Percentiles rank a stretch among this genome's conserved stretches.
Evolutionary conservation across 1,139 yeast genomes (phyloP).

Genomic region (Suhomyces bolitotheri): DNA sequence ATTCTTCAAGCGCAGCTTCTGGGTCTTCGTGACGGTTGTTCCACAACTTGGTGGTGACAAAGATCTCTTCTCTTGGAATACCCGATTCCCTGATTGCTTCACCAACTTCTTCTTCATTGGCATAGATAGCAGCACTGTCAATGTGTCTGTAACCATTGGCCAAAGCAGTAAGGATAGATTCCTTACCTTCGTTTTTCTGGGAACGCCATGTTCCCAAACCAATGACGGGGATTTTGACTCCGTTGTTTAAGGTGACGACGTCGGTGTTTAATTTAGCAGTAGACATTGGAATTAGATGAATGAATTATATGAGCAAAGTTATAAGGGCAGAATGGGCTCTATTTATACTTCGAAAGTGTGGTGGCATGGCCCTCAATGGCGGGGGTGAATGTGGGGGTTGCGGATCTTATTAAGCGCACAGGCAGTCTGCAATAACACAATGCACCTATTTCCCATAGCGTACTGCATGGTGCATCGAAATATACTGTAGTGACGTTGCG

Average conservation of each 20-base stretch:
- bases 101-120: conserved; percentile 71
- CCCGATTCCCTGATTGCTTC: conserved; percentile 62
- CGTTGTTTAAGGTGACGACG: conserved; percentile 55
- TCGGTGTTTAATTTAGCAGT: conserved; percentile 20
- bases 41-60: conserved; percentile 82
- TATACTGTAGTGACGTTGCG: too few species aligned
- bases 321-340: not conserved
- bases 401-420: too few species aligned
- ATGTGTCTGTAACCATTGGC: conserved; percentile 75
- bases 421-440: too few species aligned
- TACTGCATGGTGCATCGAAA: too few species aligned
- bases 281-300: too few species aligned
- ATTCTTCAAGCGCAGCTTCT: conserved; percentile 56
- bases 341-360: not conserved
- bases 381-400: too few species aligned
- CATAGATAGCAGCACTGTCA: conserved; percentile 72
- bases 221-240: conserved; percentile 62
- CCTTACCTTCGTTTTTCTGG: conserved; percentile 58
- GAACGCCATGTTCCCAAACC: conserved; percentile 86
- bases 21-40: conserved; percentile 63
- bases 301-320: too few species aligned
- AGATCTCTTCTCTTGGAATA: conserved; percentile 68
- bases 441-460: too few species aligned
- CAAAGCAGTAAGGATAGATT: conserved; percentile 63
- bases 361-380: too few species aligned